Base-by-base conservation (phyloP, 306 rosid genomes). In the Lathyrus tuberosus region DNA sequence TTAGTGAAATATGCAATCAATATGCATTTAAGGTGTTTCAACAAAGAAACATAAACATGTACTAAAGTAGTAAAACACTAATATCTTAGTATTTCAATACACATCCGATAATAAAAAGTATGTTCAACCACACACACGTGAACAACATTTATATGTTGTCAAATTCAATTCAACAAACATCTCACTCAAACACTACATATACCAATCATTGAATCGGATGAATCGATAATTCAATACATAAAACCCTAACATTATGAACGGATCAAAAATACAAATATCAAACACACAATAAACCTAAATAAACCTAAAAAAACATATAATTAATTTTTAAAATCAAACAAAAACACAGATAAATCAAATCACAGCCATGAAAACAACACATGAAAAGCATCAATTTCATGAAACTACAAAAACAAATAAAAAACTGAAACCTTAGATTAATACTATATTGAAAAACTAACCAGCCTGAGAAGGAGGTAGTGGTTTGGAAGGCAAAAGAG, bases 401-500 rank as follows among this genome's bases (percentile, higher is more conserved):
- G 26, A 43, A 56, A 33, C 33, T 12, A 31, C 35, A 16, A 17
- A 24, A 76, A 3, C 8, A 0, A 18, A 38, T 38, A 9, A 53
- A 15, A 10, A 8, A 8, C 2, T 2, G 12, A 8, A 56, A 51
- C 30, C n/a, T 2, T 15, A 72, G 8, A 10, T 2, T 10, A 51
- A 51, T 8, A 20, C 24, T 1, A 70, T n/a, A 2, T 43, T 11
- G 18, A 13, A 31, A 65, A 49, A 9, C 90, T 80, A 5, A 90
- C 98, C 96, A 81, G 96, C 96, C 84, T 87, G 90, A 62, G 97
- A 14, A 3, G 97, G 98, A 26, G 97, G 95, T 0, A 72, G 79
- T 28, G 98, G 97, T 81, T 94, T 94, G 11, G 97, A 67, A 3
- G 98, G 98, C 66, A 90, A 82, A 74, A 79, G 87, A 8, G 97